Base-by-base conservation (phyloP, 768 basidiomycete species). In the Panellus pusillus region DNA sequence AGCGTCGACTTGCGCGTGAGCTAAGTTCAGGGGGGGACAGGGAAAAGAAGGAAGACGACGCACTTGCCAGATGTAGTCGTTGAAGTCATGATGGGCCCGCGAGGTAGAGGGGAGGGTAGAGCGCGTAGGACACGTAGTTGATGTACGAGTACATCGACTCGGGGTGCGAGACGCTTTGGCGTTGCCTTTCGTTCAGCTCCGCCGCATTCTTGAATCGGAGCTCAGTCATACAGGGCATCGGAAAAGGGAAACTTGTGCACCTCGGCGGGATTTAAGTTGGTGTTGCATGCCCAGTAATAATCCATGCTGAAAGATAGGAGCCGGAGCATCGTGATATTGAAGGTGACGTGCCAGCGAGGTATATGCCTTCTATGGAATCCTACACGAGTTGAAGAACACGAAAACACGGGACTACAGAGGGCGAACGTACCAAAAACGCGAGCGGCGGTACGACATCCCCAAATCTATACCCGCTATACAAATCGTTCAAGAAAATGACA, bases 1-100 rank as follows among this genome's bases (percentile, higher is more conserved):
- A 55, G 14, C 4, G 48, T 2, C 24, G 17, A 58, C 41, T 24
- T 24, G 24, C 24, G 24, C 24, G 24, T 24, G 24, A 24, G 24
- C 20, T 44, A 11, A 55, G 37, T 27, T 15, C 6, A 47, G 12
- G 39, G 24, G 48, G 36, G 32, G 58, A 17, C 31, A 35, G 20
- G 37, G 29, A 13, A 41, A 36, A n/a, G 28, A 43, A 19, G 13
- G 42, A 65, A 24, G 24, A 24, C 6, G 24, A 24, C 79, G 55
- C 36, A 93, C 93, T 84, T 98, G 96, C 85, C 88, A 91, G 63
- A 92, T 73, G 66, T 93, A 98, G 67, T 97, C 92, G 64, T 96
- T 96, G 76, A 93, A 98, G 95, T 89, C 67, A 98, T 82, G 61
- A 98, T 95, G 0, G 97, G 97, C 0, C 97, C 2, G 91, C 95